Evolutionary conservation across 768 basidiomycete genomes (phyloP).

Genomic region (Boletales sp.): DNA sequence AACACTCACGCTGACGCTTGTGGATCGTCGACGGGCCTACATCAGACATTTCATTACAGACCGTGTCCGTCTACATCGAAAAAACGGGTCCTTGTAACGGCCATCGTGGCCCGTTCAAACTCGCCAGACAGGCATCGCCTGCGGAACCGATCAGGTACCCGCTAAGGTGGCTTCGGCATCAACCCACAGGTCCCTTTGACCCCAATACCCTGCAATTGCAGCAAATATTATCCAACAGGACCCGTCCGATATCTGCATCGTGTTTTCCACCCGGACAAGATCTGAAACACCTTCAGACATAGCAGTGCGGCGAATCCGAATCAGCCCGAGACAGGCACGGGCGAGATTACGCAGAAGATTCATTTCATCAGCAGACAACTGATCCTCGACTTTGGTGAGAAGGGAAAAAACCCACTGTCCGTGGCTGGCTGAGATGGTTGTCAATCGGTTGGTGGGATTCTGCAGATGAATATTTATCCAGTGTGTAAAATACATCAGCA

Average conservation of each 20-base stretch:
- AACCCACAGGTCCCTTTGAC: constrained; percentile 76
- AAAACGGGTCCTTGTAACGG: not conserved
- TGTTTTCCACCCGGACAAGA: not conserved
- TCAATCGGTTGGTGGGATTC: constrained; percentile 33
- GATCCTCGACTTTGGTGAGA: constrained; percentile 64
- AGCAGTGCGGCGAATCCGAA: constrained; percentile 29
- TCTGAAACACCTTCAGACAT: constrained; percentile 5
- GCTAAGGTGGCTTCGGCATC: constrained; percentile 61
- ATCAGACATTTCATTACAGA: not conserved
- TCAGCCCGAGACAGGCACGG: constrained; percentile 58
- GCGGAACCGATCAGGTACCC: constrained; percentile 7
- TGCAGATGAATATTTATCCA: constrained; percentile 70
- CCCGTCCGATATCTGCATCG: constrained; percentile 36
- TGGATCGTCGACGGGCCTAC: not conserved
- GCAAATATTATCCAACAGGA: constrained; percentile 77
- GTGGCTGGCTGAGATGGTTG: constrained; percentile 52
- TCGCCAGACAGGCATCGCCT: not conserved
- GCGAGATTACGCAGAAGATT: constrained; percentile 72
- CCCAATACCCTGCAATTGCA: constrained; percentile 66
- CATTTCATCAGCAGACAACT: constrained; percentile 72
- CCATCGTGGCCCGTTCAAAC: not conserved
- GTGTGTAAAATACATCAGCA: constrained; percentile 80
- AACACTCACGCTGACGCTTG: constrained; percentile 5
- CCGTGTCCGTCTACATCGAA: constrained; percentile 7
- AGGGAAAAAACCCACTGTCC: constrained; percentile 78